Evolutionary conservation across 202 grass and related monocot species (phyloP), one percentile per base, ranked within the genome.

Genomic region (Setaria italica): DNA sequence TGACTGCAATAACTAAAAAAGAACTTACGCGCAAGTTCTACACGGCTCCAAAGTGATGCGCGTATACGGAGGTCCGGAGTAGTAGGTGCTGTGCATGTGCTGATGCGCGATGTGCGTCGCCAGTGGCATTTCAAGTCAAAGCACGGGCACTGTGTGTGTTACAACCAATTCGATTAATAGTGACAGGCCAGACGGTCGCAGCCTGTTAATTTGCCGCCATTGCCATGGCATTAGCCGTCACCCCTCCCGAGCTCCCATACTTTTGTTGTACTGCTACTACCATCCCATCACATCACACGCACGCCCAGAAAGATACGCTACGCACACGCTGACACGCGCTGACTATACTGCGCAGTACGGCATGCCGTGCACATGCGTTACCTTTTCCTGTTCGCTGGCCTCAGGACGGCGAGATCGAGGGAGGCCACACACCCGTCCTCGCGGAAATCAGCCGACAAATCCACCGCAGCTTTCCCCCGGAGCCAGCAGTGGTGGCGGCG

Each of bases 261-360:
- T 62, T 69, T 69, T 63, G 29, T 34, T 21, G 39, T 57, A 13
- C 37, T 39, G 39, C 39, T 41, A 41, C 12, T 65, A 11, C 7
- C 39, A 10, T 48, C 6, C 37, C 9, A 19, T 72, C 74, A 32
- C 69, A 49, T 75, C 80, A 35, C 80, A 87, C 88, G 68, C 84
- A 46, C 74, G 17, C 60, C 45, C 3, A 29, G 80, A 87, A 76
- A 80, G 80, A 62, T 62, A 75, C 42, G 43, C 43, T 46, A 41
- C 9, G 43, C 43, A 7, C 43, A 46, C 43, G 43, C 43, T 41
- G 39, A 46, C 43, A 41, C 39, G 5, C 39, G 47, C 70, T 51
- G 32, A 34, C 8, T 25, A 25, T 15, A 15, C 72, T 78, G 25
- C 21, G 12, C 69, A 3, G 71, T 30, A 10, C 43, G 56, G 37